Conservation (phyloP, 768 basidiomycete species). For the Tulasnella sp. region DNA sequence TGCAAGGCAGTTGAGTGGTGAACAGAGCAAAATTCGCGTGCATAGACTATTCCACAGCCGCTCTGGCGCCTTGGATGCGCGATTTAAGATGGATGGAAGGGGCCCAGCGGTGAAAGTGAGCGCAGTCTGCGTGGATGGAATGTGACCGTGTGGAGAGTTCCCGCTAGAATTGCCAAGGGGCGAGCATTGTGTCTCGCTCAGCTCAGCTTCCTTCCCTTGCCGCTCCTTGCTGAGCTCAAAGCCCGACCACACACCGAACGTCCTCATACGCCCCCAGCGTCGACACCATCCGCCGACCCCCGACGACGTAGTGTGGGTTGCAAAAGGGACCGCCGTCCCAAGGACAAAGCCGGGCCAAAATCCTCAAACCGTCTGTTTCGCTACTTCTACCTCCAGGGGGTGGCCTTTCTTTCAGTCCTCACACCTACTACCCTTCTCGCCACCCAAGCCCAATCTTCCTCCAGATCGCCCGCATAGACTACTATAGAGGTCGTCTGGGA, state of each 20-base stretch:
- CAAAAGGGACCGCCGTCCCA: conserved; percentile 7
- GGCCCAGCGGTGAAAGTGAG: neutral
- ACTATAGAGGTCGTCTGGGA: conserved; percentile 3
- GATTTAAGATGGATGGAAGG: neutral
- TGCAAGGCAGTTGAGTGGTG: neutral
- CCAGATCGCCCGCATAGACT: conserved; percentile 3
- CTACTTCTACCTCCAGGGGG: conserved; percentile 9
- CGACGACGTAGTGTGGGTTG: neutral
- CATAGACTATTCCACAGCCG: neutral
- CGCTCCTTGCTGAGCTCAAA: conserved; percentile 16
- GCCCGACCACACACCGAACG: conserved; percentile 16
- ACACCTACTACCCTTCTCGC: neutral
- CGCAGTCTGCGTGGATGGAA: neutral
- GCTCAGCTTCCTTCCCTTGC: conserved; percentile 19
- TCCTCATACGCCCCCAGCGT: conserved; percentile 3
- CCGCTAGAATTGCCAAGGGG: conserved; percentile 21
- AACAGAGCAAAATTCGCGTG: neutral
- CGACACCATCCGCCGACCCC: conserved; percentile 3
- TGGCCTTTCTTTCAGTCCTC: conserved; percentile 7
- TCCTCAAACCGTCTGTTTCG: conserved; percentile 13
- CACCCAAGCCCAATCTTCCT: conserved; percentile 10
- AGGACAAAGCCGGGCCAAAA: conserved; percentile 8
- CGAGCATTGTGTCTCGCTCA: conserved; percentile 18
- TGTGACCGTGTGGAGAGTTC: conserved; percentile 4
- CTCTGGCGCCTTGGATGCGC: neutral